These are phyloP conservation scores for Kazachstania bromeliacearum DNA, from an alignment of 805 yeast species.

Conservation along the genomic window DNA sequence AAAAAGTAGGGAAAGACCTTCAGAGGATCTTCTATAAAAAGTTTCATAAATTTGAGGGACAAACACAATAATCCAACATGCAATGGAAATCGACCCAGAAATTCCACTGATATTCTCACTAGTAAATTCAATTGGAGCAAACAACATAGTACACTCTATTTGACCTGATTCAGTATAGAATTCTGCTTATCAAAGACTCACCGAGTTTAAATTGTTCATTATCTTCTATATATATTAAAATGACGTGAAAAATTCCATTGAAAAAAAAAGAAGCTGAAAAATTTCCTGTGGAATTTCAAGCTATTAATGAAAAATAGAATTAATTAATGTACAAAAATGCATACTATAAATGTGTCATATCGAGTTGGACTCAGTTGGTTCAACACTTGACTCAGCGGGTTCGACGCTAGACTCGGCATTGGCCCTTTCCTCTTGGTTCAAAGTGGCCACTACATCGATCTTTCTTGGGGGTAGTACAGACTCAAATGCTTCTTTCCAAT, in stretches of 20 bases:
- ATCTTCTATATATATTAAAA: no score
- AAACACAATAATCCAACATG: constrained; percentile 97
- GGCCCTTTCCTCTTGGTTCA: constrained; percentile 1
- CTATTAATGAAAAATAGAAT: no score
- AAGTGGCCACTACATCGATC: constrained; percentile 18
- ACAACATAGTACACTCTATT: constrained; percentile 12
- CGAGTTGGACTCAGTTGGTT: no score
- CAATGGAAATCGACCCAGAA: constrained; percentile 71
- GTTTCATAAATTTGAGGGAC: constrained; percentile 95
- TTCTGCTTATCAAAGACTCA: no score
- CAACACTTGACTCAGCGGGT: no score
- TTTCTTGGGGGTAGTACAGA: constrained; percentile 81
- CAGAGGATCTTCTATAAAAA: constrained; percentile 74
- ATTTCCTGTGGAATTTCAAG: no score
- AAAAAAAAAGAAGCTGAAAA: no score
- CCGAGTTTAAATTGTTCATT: no score
- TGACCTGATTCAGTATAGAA: not conserved
- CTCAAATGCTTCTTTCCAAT: constrained; percentile 85
- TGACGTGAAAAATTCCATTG: no score
- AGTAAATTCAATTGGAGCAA: constrained; percentile 47
- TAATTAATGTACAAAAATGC: no score
- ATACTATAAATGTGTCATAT: no score
- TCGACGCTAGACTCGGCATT: no score
- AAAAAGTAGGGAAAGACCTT: constrained; percentile 80
- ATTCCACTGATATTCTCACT: constrained; percentile 71